phyloP scores from a whole-genome alignment of 2,329 filamentous ascomycete species.

The Myriosclerotinia curreyana region DNA sequence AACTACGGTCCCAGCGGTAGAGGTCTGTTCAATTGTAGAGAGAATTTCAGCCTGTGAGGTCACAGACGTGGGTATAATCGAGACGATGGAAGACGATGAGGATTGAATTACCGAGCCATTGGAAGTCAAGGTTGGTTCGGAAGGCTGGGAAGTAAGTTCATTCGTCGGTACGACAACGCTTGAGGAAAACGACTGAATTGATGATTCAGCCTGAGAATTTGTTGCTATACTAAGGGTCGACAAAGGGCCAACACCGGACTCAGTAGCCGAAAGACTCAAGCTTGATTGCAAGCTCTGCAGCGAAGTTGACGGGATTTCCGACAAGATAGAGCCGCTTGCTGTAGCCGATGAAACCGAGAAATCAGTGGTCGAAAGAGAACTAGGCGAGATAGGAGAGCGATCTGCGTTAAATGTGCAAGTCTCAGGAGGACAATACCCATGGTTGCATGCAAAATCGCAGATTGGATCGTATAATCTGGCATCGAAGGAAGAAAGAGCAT shows the following conservation, averaged over 20 bases:
- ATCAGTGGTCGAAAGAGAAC: neutral
- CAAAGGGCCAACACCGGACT: too few relatives aligned
- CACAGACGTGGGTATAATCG: neutral
- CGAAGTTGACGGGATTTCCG: neutral
- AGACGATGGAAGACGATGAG: neutral
- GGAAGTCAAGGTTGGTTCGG: neutral
- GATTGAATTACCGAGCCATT: neutral
- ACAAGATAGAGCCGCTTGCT: neutral
- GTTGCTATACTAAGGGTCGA: neutral
- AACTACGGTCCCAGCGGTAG: neutral
- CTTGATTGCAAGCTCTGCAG: neutral
- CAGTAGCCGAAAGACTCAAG: neutral
- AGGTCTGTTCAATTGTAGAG: neutral
- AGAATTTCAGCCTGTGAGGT: neutral
- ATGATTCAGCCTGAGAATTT: neutral
- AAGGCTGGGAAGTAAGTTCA: neutral
- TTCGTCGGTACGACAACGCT: neutral
- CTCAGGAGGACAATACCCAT: conserved; percentile 1
- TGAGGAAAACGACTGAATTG: neutral
- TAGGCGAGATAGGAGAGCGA: neutral
- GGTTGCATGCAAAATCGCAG: conserved; percentile 8
- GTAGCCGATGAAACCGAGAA: neutral
- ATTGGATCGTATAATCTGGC: conserved; percentile 1
- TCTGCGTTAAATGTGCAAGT: conserved; percentile 1
- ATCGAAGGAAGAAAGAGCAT: conserved; percentile 3